Evolutionary conservation across 805 yeast species (phyloP).

Genomic region (Barnettozyma wickerhamii): DNA sequence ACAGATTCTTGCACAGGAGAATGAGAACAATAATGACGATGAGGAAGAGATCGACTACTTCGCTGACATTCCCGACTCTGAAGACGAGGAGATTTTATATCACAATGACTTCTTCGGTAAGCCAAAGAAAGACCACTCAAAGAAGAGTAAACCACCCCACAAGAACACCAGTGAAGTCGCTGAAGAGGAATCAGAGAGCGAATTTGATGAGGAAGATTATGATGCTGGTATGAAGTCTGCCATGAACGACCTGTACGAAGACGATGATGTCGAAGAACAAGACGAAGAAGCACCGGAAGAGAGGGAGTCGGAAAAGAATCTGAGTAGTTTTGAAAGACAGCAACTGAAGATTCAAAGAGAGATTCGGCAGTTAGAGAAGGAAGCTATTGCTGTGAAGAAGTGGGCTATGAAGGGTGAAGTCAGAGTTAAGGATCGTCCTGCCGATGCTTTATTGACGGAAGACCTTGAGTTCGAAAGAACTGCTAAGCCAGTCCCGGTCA

Average conservation of each 20-base stretch:
- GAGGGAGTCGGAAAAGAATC: constrained; percentile 27
- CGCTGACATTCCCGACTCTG: constrained; percentile 48
- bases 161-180: constrained; percentile 26
- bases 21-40: constrained; percentile 31
- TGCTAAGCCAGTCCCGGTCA: constrained; percentile 93
- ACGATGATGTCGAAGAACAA: constrained; percentile 39
- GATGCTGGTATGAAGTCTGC: constrained; percentile 58
- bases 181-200: constrained; percentile 44
- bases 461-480: constrained; percentile 88
- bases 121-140: too few species aligned
- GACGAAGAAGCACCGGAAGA: constrained; percentile 33
- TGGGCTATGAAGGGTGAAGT: constrained; percentile 97
- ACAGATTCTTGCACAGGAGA: constrained; percentile 64
- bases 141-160: constrained; percentile 9
- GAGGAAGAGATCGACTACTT: constrained; percentile 50
- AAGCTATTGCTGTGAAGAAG: constrained; percentile 82
- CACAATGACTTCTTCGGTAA: constrained; percentile 57
- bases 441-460: constrained; percentile 78
- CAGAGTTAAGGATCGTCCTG: constrained; percentile 72
- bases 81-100: constrained; percentile 37
- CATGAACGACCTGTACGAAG: constrained; percentile 31
- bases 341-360: constrained; percentile 73
- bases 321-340: constrained; percentile 80
- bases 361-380: constrained; percentile 75
- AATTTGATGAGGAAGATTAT: constrained; percentile 55